Evolutionary conservation across 495 filamentous ascomycete genomes (phyloP).

Genomic region (Aspergillus ostianus): DNA sequence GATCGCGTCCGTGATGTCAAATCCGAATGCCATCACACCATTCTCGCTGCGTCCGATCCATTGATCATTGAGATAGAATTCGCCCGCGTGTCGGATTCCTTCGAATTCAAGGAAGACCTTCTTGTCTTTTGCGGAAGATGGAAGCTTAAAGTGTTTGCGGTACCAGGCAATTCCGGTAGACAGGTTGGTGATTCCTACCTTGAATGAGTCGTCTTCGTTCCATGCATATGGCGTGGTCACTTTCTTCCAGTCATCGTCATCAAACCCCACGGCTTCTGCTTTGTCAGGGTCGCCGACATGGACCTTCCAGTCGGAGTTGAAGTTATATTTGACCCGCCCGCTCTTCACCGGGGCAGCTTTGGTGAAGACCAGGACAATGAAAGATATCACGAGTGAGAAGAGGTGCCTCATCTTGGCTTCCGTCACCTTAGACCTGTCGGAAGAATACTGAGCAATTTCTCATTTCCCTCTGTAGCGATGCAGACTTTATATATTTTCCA

Average conservation of each 20-base stretch:
- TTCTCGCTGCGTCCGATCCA: conserved; percentile 14
- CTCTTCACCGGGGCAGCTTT: too few relatives aligned
- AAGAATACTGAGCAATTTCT: too few relatives aligned
- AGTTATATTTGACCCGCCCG: conserved; percentile 2
- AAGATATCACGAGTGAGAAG: too few relatives aligned
- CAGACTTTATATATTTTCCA: too few relatives aligned
- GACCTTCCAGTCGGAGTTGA: conserved; percentile 2
- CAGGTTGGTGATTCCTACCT: conserved; percentile 5
- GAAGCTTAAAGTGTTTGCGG: conserved; percentile 7
- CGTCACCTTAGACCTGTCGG: too few relatives aligned
- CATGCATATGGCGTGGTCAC: conserved; percentile 10
- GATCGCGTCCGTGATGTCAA: conserved; percentile 4
- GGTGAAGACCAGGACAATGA: too few relatives aligned
- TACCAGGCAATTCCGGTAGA: conserved; percentile 13
- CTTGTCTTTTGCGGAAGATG: neutral
- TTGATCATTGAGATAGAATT: conserved; percentile 11
- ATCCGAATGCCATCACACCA: conserved; percentile 10
- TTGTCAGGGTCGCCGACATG: neutral
- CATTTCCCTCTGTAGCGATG: too few relatives aligned
- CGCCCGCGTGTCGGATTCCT: conserved; percentile 6
- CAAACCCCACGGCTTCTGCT: conserved; percentile 2
- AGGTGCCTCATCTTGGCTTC: too few relatives aligned
- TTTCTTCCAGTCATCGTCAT: conserved; percentile 6
- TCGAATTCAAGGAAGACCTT: conserved; percentile 14
- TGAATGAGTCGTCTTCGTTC: conserved; percentile 14